These are phyloP conservation scores for Saccharomycopsis javanensis DNA, from an alignment of 805 yeast genomes.

Conservation along the genomic window DNA sequence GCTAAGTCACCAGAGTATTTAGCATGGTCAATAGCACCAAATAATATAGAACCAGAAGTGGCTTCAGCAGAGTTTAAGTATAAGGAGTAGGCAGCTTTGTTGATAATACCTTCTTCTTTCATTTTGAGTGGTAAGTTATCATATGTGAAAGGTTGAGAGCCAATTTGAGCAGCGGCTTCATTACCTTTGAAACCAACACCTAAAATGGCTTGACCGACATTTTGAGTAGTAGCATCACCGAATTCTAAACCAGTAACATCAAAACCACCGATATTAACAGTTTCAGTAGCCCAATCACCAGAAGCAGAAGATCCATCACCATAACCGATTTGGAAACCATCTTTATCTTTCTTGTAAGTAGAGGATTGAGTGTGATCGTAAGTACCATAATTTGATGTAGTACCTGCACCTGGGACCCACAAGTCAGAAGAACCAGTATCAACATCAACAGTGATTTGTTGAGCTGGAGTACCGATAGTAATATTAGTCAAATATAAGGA, in stretches of 20 bases:
- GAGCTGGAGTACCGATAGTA: conserved; percentile 24
- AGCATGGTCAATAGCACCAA: conserved; percentile 47
- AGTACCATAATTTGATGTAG: conserved; percentile 22
- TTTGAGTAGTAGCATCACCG: conserved; percentile 14
- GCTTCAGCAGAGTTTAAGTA: conserved; percentile 24
- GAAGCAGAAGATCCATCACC: conserved; percentile 39
- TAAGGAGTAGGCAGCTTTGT: no score
- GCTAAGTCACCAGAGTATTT: conserved; percentile 36
- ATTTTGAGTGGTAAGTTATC: conserved; percentile 25
- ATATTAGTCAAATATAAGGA: conserved; percentile 27
- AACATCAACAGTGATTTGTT: conserved; percentile 21
- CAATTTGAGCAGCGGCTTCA: conserved; percentile 25
- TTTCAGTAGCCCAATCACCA: conserved; percentile 37
- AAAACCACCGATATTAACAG: conserved; percentile 11
- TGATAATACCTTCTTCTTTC: conserved; percentile 33
- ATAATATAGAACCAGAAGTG: conserved; percentile 32
- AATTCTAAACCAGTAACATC: conserved; percentile 8
- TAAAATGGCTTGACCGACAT: conserved; percentile 12
- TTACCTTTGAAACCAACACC: conserved; percentile 18
- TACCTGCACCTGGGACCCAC: conserved; percentile 21
- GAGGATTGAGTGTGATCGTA: conserved; percentile 20
- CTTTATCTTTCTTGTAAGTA: conserved; percentile 15
- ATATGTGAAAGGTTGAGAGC: conserved; percentile 18
- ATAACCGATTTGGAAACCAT: conserved; percentile 32
- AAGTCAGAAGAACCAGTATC: no score